Base-by-base conservation (phyloP, 2,329 filamentous ascomycete genomes). In the Fusarium zealandicum region DNA sequence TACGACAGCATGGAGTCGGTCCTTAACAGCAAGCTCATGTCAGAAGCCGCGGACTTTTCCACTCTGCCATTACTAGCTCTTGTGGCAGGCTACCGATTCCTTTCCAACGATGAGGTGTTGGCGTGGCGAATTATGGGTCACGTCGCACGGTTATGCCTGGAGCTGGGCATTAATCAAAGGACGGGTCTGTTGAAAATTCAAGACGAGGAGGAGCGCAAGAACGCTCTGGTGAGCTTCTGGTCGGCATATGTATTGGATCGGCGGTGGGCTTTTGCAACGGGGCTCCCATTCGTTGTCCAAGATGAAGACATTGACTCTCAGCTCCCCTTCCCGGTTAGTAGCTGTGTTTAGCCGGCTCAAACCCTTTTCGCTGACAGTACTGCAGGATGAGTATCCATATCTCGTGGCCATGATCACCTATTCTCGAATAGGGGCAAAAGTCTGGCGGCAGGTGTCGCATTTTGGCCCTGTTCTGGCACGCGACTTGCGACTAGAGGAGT, bases 111-210 rank as follows among this genome's bases (percentile, higher is more conserved):
- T 59, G 93, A 97, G 72, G 82, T 89, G 3, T 82, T 95, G 45
- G 90, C 92, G 0, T 97, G 93, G 88, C 85, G 93, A 11, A 82
- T 95, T 37, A 93, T 96, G 70, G 93, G 93, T 2, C 82, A 96
- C 57, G 90, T 92, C 4, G 85, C 89, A 12, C 83, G 92, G 5
- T 82, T 95, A 71, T 96, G 90, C 59, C 76, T 92, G 22, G 90
- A 92, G 71, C 78, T 96, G 54, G 93, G 92, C 3, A 80, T 96
- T n/a, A 91, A 96, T 75, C 84, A 90, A 35, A 83, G 85, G 51
- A 88, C 91, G 59, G 90, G 88, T 0, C 80, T 96, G 52, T 77
- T 86, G 46, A 84, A 83, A 52, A 90, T 93, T 39, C 75, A 80
- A 7, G 84, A 89, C 59, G 86, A 90, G 37, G 80, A 85, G 35